These are phyloP conservation scores for Diutina scorzettiae DNA, from an alignment of 1,139 yeast genomes.

Conservation along the genomic window DNA sequence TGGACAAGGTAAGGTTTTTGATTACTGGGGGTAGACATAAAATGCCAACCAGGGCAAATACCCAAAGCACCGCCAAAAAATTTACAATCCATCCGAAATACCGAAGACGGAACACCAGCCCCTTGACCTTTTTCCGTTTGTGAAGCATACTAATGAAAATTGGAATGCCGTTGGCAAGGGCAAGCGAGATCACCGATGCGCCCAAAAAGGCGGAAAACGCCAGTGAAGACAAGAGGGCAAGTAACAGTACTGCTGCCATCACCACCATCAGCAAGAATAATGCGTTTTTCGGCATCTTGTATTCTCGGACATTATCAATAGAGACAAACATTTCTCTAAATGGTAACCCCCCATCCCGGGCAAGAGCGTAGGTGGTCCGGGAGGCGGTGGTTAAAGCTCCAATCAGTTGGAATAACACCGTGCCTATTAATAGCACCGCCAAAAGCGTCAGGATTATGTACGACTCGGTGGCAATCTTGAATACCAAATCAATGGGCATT, in stretches of 20 bases:
- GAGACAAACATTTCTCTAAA: slow-evolving; percentile 51
- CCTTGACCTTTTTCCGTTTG: slow-evolving; percentile 50
- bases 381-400: slow-evolving; percentile 81
- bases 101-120: slow-evolving; percentile 60
- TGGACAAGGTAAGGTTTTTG: slow-evolving; percentile 40
- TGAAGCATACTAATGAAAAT: slow-evolving; percentile 50
- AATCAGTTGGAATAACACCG: slow-evolving; percentile 64
- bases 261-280: slow-evolving; percentile 56
- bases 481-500: slow-evolving; percentile 54
- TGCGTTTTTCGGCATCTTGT: slow-evolving; percentile 60
- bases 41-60: slow-evolving; percentile 44
- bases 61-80: slow-evolving; percentile 48
- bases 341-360: slow-evolving; percentile 84
- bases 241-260: slow-evolving; percentile 46
- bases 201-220: slow-evolving; percentile 84
- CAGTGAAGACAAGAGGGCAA: slow-evolving; percentile 58
- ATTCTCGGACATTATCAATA: slow-evolving; percentile 48
- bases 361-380: slow-evolving; percentile 75
- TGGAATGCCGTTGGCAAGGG: slow-evolving; percentile 71
- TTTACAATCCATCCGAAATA: slow-evolving; percentile 55
- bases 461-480: slow-evolving; percentile 59
- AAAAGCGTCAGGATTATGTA: slow-evolving; percentile 55
- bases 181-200: slow-evolving; percentile 68
- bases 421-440: slow-evolving; percentile 55
- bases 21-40: slow-evolving; percentile 68